Percentiles rank a stretch among this genome's conserved stretches.
Conservation (phyloP, 208 protist genomes). For the Acanthamoeba royreba region DNA sequence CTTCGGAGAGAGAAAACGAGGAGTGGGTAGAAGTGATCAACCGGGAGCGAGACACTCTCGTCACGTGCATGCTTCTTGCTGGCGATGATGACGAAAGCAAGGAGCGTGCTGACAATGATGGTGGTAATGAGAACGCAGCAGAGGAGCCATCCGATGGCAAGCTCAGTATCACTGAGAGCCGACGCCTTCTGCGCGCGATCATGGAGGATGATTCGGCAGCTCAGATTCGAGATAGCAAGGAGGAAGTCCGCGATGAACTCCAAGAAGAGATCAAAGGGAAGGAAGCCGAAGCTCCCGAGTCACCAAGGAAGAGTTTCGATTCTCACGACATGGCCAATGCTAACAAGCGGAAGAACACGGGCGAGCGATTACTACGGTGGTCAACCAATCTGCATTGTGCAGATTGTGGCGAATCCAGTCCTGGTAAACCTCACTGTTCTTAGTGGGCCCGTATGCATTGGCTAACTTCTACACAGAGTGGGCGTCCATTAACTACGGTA, state of each 20-base stretch:
- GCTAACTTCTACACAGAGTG: conserved; percentile 49
- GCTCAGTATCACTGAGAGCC: conserved; percentile 2
- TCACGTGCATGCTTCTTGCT: conserved; percentile 16
- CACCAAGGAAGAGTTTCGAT: too few relatives aligned
- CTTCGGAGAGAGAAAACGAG: background rate
- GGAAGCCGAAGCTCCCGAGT: background rate
- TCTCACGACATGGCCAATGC: too few relatives aligned
- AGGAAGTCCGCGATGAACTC: too few relatives aligned
- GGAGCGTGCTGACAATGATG: background rate
- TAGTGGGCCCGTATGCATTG: too few relatives aligned
- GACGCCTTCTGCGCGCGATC: background rate
- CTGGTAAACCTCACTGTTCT: background rate
- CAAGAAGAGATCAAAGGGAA: background rate
- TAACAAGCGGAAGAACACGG: background rate
- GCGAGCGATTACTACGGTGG: background rate
- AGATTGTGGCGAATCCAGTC: background rate
- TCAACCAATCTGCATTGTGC: background rate
- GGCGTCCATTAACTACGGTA: conserved; percentile 76
- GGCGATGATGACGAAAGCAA: background rate
- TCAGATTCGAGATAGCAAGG: too few relatives aligned
- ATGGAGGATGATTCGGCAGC: too few relatives aligned
- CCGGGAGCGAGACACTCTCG: background rate
- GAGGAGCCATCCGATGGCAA: too few relatives aligned
- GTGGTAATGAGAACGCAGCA: too few relatives aligned
- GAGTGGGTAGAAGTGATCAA: conserved; percentile 28